Base-by-base conservation (phyloP, 768 basidiomycete species). In the Exidia glandulosa region DNA sequence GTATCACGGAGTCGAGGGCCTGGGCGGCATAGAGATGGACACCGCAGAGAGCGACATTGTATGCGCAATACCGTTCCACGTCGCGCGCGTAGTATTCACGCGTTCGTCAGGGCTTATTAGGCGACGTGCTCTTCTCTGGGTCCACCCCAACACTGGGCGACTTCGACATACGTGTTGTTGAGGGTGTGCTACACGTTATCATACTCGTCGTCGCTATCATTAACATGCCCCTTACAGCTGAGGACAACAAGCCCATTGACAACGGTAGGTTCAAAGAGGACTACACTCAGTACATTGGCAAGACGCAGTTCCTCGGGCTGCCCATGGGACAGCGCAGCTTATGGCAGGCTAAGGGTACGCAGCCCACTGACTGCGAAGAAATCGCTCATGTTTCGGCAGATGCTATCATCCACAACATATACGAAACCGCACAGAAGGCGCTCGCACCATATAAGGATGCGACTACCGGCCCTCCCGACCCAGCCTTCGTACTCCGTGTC, bases 1-100 rank as follows among this genome's bases (percentile, higher is more conserved):
- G 68, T 95, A 97, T 67, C 73, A 88, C 63, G 93, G 92, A 0
- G 72, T 94, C 32, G 93, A 97, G 66, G 94, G 94, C 0, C 73
- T 94, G 1, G 94, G 95, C 14, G 84, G 80, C 2, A 61, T 97
- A 29, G 84, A 88, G 60, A 79, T 96, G 78, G 86, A 88, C 56
- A 87, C 83, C 0, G 84, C 86, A 32, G 84, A 86, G 66, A 76
- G 86, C 56, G 83, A 88, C 62, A 81, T 88, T 70, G 91, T 92
- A 64, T 27, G 81, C 71, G 41, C 32, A n/a, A 25, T 23, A 34
- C 54, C n/a, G 34, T 4, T 45, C 57, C 36, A 27, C 27, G 57
- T n/a, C 27, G 60, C 34, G n/a, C n/a, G n/a, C n/a, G n/a, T 56
- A 2, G n/a, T 58, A 12, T 19, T 57, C 10, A 33, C n/a, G 47